Conservation (phyloP, 2,329 filamentous ascomycete genomes). For the Ophiostoma perfectum region DNA sequence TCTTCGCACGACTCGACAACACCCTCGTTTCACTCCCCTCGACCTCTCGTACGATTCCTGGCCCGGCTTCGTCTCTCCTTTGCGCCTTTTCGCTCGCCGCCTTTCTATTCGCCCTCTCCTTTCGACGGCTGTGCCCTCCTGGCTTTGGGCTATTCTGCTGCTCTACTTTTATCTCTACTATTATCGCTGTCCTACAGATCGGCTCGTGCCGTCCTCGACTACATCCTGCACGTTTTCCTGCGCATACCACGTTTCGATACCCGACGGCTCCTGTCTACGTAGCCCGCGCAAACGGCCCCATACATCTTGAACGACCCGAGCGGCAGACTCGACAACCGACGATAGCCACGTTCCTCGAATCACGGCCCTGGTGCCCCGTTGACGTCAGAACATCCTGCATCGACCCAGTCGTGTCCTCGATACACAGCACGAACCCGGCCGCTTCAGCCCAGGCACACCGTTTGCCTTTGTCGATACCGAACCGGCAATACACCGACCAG, state of each 20-base stretch:
- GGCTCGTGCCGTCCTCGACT: neutral
- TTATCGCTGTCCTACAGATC: neutral
- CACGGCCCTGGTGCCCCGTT: neutral
- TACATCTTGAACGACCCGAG: neutral
- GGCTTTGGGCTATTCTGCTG: neutral
- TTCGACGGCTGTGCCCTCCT: neutral
- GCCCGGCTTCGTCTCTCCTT: neutral
- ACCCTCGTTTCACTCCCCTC: neutral
- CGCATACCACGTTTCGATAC: neutral
- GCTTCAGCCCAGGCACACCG: neutral
- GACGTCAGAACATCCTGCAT: neutral
- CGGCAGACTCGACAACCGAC: neutral
- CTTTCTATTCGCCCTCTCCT: slow-evolving; percentile 1
- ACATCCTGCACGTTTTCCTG: neutral
- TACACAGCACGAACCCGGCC: no score
- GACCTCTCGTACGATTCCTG: neutral
- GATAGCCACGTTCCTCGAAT: neutral
- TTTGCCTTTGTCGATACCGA: neutral
- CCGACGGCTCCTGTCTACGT: neutral
- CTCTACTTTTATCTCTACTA: neutral
- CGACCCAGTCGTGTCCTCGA: no score
- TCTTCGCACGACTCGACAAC: neutral
- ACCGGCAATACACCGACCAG: neutral
- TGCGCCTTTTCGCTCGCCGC: slow-evolving; percentile 7
- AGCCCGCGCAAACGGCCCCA: neutral